phyloP scores from a whole-genome alignment of 306 rosid species.

The Sicyos baderoa region DNA sequence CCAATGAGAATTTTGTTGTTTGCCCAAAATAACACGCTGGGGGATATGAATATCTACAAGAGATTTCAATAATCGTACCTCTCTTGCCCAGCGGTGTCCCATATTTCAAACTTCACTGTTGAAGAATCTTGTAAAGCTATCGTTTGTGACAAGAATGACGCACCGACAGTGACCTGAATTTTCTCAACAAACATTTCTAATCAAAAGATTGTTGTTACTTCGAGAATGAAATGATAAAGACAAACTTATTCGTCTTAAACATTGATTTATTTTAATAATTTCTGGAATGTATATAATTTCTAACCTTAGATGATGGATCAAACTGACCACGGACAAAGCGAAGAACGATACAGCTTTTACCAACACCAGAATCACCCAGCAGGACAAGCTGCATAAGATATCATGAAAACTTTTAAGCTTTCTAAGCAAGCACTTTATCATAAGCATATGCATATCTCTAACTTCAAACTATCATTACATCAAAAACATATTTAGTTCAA shows the following conservation, averaged over 20 bases:
- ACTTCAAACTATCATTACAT: background rate
- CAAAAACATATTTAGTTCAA: background rate
- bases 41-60: background rate
- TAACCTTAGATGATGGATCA: conserved; percentile 97
- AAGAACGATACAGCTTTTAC: conserved; percentile 97
- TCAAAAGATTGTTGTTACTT: background rate
- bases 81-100: conserved; percentile 99
- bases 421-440: background rate
- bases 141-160: conserved; percentile 96
- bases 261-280: background rate
- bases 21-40: background rate
- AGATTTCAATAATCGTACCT: conserved; percentile 41
- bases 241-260: background rate
- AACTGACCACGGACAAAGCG: conserved; percentile 98
- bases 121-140: conserved; percentile 98
- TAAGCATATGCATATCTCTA: background rate
- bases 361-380: conserved; percentile 98
- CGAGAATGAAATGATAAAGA: background rate
- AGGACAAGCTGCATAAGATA: conserved; percentile 61
- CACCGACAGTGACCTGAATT: conserved; percentile 95
- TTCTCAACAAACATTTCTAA: conserved; percentile 23
- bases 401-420: background rate
- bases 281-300: conserved; percentile 18
- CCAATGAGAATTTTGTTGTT: background rate
- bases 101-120: conserved; percentile 96